phyloP scores from a whole-genome alignment of 257 asterid species.

The Rubia yunnanensis region DNA sequence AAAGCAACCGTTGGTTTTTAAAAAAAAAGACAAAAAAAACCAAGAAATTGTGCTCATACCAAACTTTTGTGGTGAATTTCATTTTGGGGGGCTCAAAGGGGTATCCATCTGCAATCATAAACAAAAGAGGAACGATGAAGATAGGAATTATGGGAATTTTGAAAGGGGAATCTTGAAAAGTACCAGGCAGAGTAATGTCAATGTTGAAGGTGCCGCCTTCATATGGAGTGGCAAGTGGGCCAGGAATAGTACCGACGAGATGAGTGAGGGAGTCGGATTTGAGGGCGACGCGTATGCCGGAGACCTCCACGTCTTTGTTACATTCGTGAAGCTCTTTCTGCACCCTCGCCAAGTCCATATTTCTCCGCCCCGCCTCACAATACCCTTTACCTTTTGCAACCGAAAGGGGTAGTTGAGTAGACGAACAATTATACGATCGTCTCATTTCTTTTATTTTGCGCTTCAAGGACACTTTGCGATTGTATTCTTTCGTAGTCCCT shows the following conservation, averaged over 20 bases:
- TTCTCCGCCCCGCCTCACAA: background rate
- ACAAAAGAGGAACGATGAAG: background rate
- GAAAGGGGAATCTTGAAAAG: background rate
- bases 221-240: slow-evolving; percentile 86
- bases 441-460: no score
- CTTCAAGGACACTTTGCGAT: no score
- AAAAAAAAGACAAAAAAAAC: background rate
- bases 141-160: background rate
- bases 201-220: slow-evolving; percentile 94
- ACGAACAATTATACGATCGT: background rate
- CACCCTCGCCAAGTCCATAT: slow-evolving; percentile 74
- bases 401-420: background rate
- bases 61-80: slow-evolving; percentile 86
- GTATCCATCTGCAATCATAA: slow-evolving; percentile 68
- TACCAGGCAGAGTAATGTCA: slow-evolving; percentile 80
- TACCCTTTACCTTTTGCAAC: background rate
- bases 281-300: slow-evolving; percentile 69
- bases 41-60: slow-evolving; percentile 46
- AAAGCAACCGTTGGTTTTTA: background rate
- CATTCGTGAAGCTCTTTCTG: slow-evolving; percentile 90
- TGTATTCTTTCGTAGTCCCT: no score
- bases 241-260: slow-evolving; percentile 81
- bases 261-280: slow-evolving; percentile 57
- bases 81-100: slow-evolving; percentile 97
- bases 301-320: slow-evolving; percentile 63